These are phyloP conservation scores for Ganoderma meredithae DNA, from an alignment of 1,284 basidiomycete species.

Conservation along the genomic window DNA sequence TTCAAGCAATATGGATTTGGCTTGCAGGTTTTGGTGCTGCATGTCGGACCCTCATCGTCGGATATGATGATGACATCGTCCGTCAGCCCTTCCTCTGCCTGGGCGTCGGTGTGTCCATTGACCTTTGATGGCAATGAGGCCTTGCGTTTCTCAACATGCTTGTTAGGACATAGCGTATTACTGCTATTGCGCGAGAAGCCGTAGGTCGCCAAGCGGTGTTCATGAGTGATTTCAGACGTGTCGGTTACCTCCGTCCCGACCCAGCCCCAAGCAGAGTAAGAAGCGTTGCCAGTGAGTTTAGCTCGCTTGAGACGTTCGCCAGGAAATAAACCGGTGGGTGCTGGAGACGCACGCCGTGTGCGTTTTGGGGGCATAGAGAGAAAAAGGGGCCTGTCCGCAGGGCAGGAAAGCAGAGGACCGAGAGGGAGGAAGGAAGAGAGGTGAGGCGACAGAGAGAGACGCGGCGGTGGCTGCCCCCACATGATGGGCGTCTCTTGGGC, in stretches of 20 bases:
- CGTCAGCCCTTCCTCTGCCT: slow-evolving; percentile 57
- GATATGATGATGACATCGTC: slow-evolving; percentile 74
- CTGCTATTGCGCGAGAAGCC: slow-evolving; percentile 62
- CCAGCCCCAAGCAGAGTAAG: slow-evolving; percentile 76
- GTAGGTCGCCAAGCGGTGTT: slow-evolving; percentile 72
- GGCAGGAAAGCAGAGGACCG: slow-evolving; percentile 3
- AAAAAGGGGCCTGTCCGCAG: not conserved
- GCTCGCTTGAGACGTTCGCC: slow-evolving; percentile 69
- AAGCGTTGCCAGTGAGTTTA: slow-evolving; percentile 52
- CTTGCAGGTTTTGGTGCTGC: slow-evolving; percentile 72
- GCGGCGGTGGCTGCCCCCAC: slow-evolving; percentile 27
- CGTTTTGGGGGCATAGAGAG: slow-evolving; percentile 66
- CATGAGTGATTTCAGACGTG: slow-evolving; percentile 63
- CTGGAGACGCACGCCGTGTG: slow-evolving; percentile 58
- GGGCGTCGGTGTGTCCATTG: slow-evolving; percentile 40
- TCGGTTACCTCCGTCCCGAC: slow-evolving; percentile 69
- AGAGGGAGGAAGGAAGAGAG: slow-evolving; percentile 1
- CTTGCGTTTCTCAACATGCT: slow-evolving; percentile 46
- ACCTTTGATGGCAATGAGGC: slow-evolving; percentile 14
- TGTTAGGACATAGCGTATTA: slow-evolving; percentile 62
- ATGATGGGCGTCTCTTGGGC: slow-evolving; percentile 23
- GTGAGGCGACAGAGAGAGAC: slow-evolving; percentile 15
- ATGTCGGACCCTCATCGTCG: slow-evolving; percentile 65
- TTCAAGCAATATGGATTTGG: slow-evolving; percentile 85
- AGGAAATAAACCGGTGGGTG: slow-evolving; percentile 58